Evolutionary conservation across 345 rosid genomes (phyloP).

Genomic region (Orychophragmus violaceus): DNA sequence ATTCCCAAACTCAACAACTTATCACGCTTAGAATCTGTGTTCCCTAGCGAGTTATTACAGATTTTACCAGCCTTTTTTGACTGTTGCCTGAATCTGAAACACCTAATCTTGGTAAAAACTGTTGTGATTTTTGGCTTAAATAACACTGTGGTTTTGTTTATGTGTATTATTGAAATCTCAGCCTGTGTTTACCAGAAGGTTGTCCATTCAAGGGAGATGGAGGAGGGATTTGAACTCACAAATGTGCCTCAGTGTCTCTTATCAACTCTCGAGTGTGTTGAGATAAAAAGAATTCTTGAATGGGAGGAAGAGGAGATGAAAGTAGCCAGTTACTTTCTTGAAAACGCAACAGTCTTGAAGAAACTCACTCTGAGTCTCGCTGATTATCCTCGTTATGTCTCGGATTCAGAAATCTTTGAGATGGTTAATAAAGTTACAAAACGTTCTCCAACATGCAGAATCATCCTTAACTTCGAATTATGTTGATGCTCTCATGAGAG

Average conservation of each 20-base stretch:
- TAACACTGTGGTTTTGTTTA: background rate
- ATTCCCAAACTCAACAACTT: constrained; percentile 10
- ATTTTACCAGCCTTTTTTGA: background rate
- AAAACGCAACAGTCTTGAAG: constrained; percentile 6
- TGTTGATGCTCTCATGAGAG: background rate
- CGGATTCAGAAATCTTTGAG: background rate
- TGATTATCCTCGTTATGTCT: background rate
- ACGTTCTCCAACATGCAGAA: background rate
- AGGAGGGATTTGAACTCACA: background rate
- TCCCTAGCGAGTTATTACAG: background rate
- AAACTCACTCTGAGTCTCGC: background rate
- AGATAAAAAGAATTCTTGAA: background rate
- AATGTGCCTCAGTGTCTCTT: background rate
- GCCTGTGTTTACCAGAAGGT: background rate
- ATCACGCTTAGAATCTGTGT: background rate
- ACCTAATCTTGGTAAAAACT: constrained; percentile 12
- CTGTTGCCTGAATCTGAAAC: constrained; percentile 17
- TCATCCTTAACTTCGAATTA: background rate
- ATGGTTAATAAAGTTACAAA: background rate
- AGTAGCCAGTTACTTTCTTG: constrained; percentile 9
- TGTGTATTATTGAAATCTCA: background rate
- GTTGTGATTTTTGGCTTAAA: too few species aligned
- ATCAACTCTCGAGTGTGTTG: constrained; percentile 10
- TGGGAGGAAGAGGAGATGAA: constrained; percentile 5
- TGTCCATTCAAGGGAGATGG: background rate